Evolutionary conservation across 1,139 yeast genomes (phyloP).

Genomic region (Debaryomycetaceae sp.): DNA sequence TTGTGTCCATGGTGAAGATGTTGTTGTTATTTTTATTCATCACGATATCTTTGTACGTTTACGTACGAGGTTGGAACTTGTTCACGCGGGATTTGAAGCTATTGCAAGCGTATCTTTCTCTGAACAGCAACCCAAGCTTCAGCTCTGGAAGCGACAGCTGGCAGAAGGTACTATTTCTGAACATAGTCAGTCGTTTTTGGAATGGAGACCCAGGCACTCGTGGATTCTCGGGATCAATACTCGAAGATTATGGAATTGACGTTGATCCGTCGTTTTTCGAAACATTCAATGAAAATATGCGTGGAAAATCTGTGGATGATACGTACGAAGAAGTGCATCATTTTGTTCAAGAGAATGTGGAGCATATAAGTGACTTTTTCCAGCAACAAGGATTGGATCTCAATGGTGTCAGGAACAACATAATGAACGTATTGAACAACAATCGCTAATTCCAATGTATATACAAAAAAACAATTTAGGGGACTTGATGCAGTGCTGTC

Average conservation of each 20-base stretch:
- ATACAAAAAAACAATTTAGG: too few relatives aligned
- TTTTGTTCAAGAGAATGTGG: conserved; percentile 15
- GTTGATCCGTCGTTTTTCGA: conserved; percentile 12
- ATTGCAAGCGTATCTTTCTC: conserved; percentile 3
- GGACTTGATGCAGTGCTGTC: too few relatives aligned
- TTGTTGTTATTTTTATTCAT: conserved; percentile 10
- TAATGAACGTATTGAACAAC: not conserved
- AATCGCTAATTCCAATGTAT: too few relatives aligned
- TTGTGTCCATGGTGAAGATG: conserved; percentile 20
- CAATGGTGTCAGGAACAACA: not conserved
- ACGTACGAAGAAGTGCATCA: conserved; percentile 14
- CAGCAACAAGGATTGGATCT: conserved; percentile 8
- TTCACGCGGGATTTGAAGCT: conserved; percentile 16
- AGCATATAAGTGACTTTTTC: conserved; percentile 5
- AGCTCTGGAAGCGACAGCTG: conserved; percentile 2
- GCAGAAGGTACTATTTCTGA: conserved; percentile 1
- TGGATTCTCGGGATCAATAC: not conserved
- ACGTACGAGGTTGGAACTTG: conserved; percentile 19
- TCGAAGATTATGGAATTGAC: conserved; percentile 10
- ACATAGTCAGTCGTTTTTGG: conserved; percentile 2
- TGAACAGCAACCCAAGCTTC: not conserved
- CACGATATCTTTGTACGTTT: conserved; percentile 12
- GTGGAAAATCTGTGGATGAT: conserved; percentile 9
- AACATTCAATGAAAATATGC: conserved; percentile 18
- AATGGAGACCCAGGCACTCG: not conserved